Base-by-base conservation (phyloP, 257 asterid genomes). In the Solanum virginianum region DNA sequence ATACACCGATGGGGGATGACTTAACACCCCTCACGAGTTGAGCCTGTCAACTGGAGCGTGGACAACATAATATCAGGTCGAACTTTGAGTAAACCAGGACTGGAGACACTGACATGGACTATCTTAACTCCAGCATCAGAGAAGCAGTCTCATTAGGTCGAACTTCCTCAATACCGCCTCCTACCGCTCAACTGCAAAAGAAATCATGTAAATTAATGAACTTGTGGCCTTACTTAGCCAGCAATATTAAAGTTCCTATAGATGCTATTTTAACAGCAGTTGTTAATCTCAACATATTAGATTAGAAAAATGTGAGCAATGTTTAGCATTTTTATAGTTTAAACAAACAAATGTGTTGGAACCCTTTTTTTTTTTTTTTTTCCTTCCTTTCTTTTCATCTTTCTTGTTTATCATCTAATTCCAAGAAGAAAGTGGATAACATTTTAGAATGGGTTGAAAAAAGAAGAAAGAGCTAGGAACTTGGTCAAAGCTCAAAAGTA, bases 111-210 rank as follows among this genome's bases (percentile, higher is more conserved):
- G 86, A 47, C 51, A 90, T 85, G 85, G 92, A 87, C 80, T 85
- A 66, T 79, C 85, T 89, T 22, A 87, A 89, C 87, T 90, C 95
- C 62, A 92, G 92, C 91, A 92, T 94, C 72, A 90, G 99, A 75
- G 95, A 93, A 49, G 98, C 96, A 81, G 93, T 95, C 84, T 92
- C 95, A 81, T 85, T 94, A 68, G 86, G 90, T 43, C 90, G 88
- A 90, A 87, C 88, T 59, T 94, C 94, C 83, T 91, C 94, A 36
- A 91, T 59, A 12, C 93, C 99, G 45, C 98, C 98, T 84, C 98
- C 98, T 65, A n/a, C n/a, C n/a, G n/a, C n/a, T n/a, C n/a, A n/a
- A n/a, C n/a, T n/a, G n/a, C n/a, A n/a, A n/a, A n/a, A n/a, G n/a
- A n/a, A n/a, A n/a, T 16, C 8, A 26, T 29, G 2, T 66, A 10